Evolutionary conservation across 2,329 filamentous ascomycete genomes (phyloP), one percentile per base, ranked within the genome.

Genomic region (Chrysosporium keratinophilum): DNA sequence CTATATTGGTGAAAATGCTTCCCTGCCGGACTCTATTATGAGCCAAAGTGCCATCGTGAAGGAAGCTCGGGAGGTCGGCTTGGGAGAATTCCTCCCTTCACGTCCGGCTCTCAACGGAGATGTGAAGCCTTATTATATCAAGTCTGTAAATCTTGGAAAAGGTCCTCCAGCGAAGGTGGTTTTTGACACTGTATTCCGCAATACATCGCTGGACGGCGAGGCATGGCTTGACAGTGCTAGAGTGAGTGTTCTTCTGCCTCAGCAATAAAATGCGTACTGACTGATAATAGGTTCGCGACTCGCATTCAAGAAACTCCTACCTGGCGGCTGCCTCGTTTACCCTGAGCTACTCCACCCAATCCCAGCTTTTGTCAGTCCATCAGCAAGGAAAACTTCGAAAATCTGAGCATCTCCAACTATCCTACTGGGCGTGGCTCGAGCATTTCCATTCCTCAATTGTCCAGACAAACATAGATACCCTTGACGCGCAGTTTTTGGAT

Each of bases 181-280:
- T 12, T 57, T 57, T 28, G 53, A 57, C 34, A 31, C 45, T 10
- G 41, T 46, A 11, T 40, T 57, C 15, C 56, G 56, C 28, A 57
- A 57, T 19, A 43, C 46, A 2, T 55, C 56, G 15, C 15, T 49
- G 10, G 56, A 57, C 31, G 56, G 56, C 3, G 56, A 57, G 39
- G 56, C 54, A 19, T 57, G 56, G 56, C 46, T 57, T 5, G 56
- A 57, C 37, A 57, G 56, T 17, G 56, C 56, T 20, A 57, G 56
- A 46, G 56, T 56, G 15, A 54, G 46, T 51, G 17, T 15, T 6
- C 1, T 15, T 5, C 28, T 12, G 39, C 31, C 34, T 40, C 17
- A 20, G 20, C 12, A 9, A 20, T 28, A 14, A n/a, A 23, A 10
- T 12, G 35, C 17, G 17, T 17, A 46, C 23, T 54, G 28, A 57